phyloP scores from a whole-genome alignment of 257 asterid species.

The Nicotiana paniculata region DNA sequence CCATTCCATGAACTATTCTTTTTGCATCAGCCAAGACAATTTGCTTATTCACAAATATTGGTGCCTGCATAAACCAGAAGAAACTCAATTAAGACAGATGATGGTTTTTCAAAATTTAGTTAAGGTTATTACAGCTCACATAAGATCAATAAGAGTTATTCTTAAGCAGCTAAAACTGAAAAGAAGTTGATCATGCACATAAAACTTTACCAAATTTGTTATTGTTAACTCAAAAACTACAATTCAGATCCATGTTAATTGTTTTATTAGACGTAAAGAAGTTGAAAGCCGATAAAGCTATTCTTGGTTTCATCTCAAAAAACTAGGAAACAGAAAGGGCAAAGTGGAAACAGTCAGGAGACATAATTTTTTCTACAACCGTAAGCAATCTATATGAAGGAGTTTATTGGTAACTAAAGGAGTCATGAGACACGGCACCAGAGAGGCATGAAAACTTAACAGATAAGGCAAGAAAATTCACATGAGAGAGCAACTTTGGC shows the following conservation, averaged over 20 bases:
- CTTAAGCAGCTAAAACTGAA: not conserved
- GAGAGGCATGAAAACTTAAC: not conserved
- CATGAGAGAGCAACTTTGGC: not conserved
- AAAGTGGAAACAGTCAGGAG: not conserved
- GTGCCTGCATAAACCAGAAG: slow-evolving; percentile 29
- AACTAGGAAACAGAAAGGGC: not conserved
- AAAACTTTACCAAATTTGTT: not conserved
- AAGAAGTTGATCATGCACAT: not conserved
- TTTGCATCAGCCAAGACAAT: slow-evolving; percentile 36
- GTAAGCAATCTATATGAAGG: not conserved
- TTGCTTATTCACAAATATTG: slow-evolving; percentile 32
- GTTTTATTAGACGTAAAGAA: not conserved
- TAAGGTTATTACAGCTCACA: not conserved
- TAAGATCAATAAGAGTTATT: not conserved
- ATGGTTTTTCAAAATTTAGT: not conserved
- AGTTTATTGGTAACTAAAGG: not conserved
- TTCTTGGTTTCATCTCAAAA: not conserved
- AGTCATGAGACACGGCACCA: not conserved
- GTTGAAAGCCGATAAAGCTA: not conserved
- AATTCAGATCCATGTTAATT: not conserved
- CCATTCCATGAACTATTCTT: slow-evolving; percentile 25
- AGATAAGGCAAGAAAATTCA: not conserved
- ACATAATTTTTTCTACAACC: not conserved
- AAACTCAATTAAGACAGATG: not conserved
- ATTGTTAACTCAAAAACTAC: not conserved